A percentile compares a stretch with the other conserved stretches of the same genome.
Conservation (phyloP, 352 stramenopile genomes). For the Phytophthora fragariae region DNA sequence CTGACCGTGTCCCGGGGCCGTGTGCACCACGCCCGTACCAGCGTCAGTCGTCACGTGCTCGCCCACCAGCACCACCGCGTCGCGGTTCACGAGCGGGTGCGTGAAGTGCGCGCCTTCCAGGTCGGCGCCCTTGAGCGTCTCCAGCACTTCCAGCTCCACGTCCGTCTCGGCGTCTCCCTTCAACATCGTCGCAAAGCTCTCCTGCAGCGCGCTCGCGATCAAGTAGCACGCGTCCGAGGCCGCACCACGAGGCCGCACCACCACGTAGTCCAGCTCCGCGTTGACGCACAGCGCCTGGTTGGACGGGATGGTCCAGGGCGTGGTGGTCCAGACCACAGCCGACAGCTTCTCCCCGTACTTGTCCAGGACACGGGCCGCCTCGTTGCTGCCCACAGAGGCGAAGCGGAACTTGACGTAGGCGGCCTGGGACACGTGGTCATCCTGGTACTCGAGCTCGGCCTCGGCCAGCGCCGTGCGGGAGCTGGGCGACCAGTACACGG, state of each 20-base stretch:
- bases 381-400: slow-evolving; percentile 38
- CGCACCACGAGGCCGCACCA: slow-evolving; percentile 67
- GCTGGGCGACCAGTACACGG: slow-evolving; percentile 98
- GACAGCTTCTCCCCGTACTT: slow-evolving; percentile 59
- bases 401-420: slow-evolving; percentile 94
- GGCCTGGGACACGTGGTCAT: slow-evolving; percentile 96
- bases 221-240: slow-evolving; percentile 62
- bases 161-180: slow-evolving; percentile 20
- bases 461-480: slow-evolving; percentile 98
- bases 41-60: slow-evolving; percentile 98
- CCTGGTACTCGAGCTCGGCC: slow-evolving; percentile 98
- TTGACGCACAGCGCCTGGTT: slow-evolving; percentile 99
- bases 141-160: slow-evolving; percentile 59
- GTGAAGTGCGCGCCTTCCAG: slow-evolving; percentile 76
- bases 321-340: slow-evolving; percentile 98
- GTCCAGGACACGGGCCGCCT: slow-evolving; percentile 34
- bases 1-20: slow-evolving; percentile 97
- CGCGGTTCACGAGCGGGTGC: slow-evolving; percentile 90
- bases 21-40: slow-evolving; percentile 99
- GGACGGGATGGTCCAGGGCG: slow-evolving; percentile 98
- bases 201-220: slow-evolving; percentile 61
- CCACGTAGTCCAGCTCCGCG: slow-evolving; percentile 92
- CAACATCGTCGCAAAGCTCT: slow-evolving; percentile 49
- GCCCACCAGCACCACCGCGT: slow-evolving; percentile 90
- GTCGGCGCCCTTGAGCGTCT: slow-evolving; percentile 62